These are phyloP conservation scores for Aeschynomene evenia DNA, from an alignment of 306 rosid genomes.

Conservation along the genomic window DNA sequence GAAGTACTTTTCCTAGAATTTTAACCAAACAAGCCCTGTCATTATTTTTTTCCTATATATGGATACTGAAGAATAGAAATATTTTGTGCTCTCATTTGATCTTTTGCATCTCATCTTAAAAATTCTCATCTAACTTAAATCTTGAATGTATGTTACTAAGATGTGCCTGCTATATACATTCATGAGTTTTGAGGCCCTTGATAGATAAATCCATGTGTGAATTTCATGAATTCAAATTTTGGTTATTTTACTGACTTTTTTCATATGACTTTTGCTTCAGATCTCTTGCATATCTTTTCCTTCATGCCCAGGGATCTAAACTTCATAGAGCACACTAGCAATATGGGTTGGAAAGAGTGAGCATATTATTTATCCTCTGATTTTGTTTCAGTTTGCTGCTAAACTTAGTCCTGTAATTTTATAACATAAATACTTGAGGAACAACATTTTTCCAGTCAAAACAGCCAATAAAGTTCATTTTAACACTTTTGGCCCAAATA, in stretches of 20 bases:
- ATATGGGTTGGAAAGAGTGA: slow-evolving; percentile 96
- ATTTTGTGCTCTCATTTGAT: slow-evolving; percentile 3
- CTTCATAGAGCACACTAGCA: slow-evolving; percentile 83
- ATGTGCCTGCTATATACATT: not conserved
- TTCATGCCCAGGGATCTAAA: slow-evolving; percentile 85
- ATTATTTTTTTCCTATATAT: not conserved
- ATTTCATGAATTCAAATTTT: slow-evolving; percentile 7
- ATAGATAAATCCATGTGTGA: not conserved
- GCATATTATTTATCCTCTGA: slow-evolving; percentile 27
- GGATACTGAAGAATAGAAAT: not conserved
- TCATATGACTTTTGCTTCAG: slow-evolving; percentile 45
- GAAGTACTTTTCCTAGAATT: too few relatives aligned
- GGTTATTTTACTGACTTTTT: slow-evolving; percentile 29
- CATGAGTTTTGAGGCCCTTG: not conserved
- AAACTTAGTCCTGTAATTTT: not conserved
- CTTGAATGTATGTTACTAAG: not conserved
- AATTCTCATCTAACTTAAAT: not conserved
- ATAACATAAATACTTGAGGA: too few relatives aligned
- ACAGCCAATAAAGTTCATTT: too few relatives aligned
- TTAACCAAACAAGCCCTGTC: too few relatives aligned
- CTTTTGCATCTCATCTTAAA: not conserved
- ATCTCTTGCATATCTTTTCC: slow-evolving; percentile 81
- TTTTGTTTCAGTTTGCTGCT: slow-evolving; percentile 18
- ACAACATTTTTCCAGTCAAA: too few relatives aligned
- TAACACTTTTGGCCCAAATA: too few relatives aligned